Base-by-base conservation (phyloP, 768 basidiomycete genomes). In the Gloeopeniophorella convolvens region DNA sequence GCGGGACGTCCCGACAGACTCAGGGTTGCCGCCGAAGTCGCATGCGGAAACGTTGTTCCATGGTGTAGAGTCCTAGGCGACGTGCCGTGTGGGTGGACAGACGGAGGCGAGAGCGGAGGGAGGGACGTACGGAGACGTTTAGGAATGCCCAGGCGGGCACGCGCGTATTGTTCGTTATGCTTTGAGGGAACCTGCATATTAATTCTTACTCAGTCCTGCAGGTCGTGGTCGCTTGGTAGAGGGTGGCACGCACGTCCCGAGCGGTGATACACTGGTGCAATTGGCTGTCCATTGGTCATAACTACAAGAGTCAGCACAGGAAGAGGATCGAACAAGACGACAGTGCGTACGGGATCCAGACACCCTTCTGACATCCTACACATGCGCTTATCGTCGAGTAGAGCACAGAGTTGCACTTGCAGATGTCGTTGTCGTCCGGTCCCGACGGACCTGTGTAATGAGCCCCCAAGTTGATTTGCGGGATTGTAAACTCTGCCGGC, bases 71-170 rank as follows among this genome's bases (percentile, higher is more conserved):
- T 20, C 3, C 51, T 53, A 21, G 16, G 28, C 10, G 20, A 11
- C 24, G 3, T 23, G 21, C 15, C 5, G 33, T n/a, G 9, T 42
- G 21, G 26, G 15, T 16, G 18, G 12, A 49, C 9, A 18, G 12
- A 12, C 31, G 16, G 11, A 7, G n/a, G 24, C 6, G 26, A 15
- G 12, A 36, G 18, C 11, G 34, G 27, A 16, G 15, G 16, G 1
- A 4, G n/a, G 12, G 3, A 48, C 45, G 16, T 33, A 53, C 51
- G 15, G 45, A 7, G n/a, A 53, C 28, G 12, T 28, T 34, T 27
- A 46, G 18, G 28, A 48, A 53, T 9, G 45, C 51, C 51, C 51
- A 53, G 12, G 35, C 37, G 10, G 51, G 46, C 12, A 53, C 46
- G 12, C 23, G 45, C 16, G 45, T 42, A 12, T 18, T 4, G 15